Evolutionary conservation across 108 stramenopile species (phyloP).

Genomic region (Fragilaria radians): DNA sequence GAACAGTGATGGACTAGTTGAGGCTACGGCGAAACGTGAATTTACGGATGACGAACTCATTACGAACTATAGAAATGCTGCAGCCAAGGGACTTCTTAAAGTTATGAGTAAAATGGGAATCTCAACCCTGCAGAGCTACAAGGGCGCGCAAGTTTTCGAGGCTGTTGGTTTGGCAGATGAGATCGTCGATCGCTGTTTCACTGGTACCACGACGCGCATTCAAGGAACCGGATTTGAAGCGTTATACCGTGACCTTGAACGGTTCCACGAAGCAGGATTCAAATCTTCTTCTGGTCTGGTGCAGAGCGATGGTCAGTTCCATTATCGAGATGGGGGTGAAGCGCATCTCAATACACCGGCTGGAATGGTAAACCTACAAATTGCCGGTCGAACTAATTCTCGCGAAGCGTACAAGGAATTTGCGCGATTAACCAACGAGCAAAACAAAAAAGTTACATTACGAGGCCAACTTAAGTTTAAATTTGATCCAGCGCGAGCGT

Average conservation of each 20-base stretch:
- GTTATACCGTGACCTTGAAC: slow-evolving; percentile 89
- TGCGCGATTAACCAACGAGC: slow-evolving; percentile 77
- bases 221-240: slow-evolving; percentile 95
- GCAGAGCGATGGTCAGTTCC: slow-evolving; percentile 93
- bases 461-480: slow-evolving; percentile 92
- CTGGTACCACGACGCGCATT: slow-evolving; percentile 93
- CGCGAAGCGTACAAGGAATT: slow-evolving; percentile 94
- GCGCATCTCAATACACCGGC: slow-evolving; percentile 94
- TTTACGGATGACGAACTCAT: slow-evolving; percentile 83
- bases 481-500: slow-evolving; percentile 72
- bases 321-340: slow-evolving; percentile 95
- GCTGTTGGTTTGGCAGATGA: slow-evolving; percentile 94
- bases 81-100: slow-evolving; percentile 93
- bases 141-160: slow-evolving; percentile 96
- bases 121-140: slow-evolving; percentile 93
- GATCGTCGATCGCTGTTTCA: slow-evolving; percentile 94
- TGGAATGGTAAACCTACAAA: slow-evolving; percentile 90
- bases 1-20: slow-evolving; percentile 85
- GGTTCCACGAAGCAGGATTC: slow-evolving; percentile 83
- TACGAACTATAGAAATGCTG: slow-evolving; percentile 91
- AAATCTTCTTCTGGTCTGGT: slow-evolving; percentile 64
- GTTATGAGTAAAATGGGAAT: slow-evolving; percentile 98
- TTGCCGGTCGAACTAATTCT: slow-evolving; percentile 88
- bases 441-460: slow-evolving; percentile 87
- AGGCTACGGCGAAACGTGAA: slow-evolving; percentile 78